These are phyloP conservation scores for Digitaria exilis DNA, from an alignment of 202 grass and related monocot genomes.

Conservation along the genomic window DNA sequence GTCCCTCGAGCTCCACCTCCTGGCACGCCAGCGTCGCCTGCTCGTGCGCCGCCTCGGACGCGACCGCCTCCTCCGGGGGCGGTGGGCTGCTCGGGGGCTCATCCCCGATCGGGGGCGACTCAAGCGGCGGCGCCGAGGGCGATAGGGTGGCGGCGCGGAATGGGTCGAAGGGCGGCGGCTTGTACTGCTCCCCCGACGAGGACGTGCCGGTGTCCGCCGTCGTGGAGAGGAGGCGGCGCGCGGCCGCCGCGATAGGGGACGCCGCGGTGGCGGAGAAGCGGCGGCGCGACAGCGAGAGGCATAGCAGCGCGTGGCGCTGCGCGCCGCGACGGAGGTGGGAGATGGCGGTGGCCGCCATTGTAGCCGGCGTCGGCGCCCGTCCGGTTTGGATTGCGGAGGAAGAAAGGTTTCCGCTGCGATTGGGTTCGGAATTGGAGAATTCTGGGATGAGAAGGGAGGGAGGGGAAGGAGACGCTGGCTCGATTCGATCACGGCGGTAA, in stretches of 20 bases:
- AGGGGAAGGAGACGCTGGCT: background rate
- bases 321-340: constrained; percentile 60
- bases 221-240: constrained; percentile 50
- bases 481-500: background rate
- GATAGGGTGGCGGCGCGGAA: constrained; percentile 50
- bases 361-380: constrained; percentile 27
- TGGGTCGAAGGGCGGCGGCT: constrained; percentile 55
- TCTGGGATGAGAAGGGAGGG: background rate
- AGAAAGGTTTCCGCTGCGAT: constrained; percentile 37
- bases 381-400: constrained; percentile 39
- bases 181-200: constrained; percentile 41
- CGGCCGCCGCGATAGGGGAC: constrained; percentile 8
- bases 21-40: constrained; percentile 43
- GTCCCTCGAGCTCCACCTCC: constrained; percentile 47
- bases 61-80: constrained; percentile 36
- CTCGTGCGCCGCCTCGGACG: constrained; percentile 40
- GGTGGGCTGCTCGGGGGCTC: constrained; percentile 40
- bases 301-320: constrained; percentile 51
- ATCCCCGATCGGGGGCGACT: constrained; percentile 50
- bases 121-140: constrained; percentile 29
- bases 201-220: constrained; percentile 38
- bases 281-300: constrained; percentile 47
- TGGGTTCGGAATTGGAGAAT: constrained; percentile 19
- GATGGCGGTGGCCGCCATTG: constrained; percentile 47
- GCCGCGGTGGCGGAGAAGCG: constrained; percentile 37